Evolutionary conservation across 2,329 filamentous ascomycete species (phyloP).

Genomic region (Aspergillaceae sp.): DNA sequence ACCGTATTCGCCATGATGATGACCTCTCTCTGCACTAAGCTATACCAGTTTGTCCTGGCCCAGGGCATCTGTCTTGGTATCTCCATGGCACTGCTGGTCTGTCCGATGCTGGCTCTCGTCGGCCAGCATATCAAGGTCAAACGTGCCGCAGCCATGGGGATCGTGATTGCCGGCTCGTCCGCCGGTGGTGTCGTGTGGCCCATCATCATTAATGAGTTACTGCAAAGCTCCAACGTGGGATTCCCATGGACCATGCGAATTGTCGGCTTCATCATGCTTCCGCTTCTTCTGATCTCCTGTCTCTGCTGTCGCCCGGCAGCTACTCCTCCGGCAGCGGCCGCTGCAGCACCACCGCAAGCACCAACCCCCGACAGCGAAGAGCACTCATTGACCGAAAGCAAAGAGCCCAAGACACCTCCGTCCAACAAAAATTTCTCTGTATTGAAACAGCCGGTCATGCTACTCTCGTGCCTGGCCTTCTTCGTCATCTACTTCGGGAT

Average conservation of each 20-base stretch:
- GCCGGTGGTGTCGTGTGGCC: slow-evolving; percentile 31
- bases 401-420: not conserved
- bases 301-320: slow-evolving; percentile 8
- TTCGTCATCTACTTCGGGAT: slow-evolving; percentile 32
- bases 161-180: slow-evolving; percentile 26
- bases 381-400: not conserved
- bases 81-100: slow-evolving; percentile 20
- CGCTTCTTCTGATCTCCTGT: slow-evolving; percentile 25
- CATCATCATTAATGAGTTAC: slow-evolving; percentile 21
- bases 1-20: slow-evolving; percentile 29
- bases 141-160: slow-evolving; percentile 23
- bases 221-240: slow-evolving; percentile 16
- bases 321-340: not conserved
- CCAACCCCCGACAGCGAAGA: not conserved
- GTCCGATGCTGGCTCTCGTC: slow-evolving; percentile 24
- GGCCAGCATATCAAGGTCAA: slow-evolving; percentile 22
- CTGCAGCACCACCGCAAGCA: too few species aligned
- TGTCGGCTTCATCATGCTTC: slow-evolving; percentile 35
- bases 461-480: slow-evolving; percentile 23
- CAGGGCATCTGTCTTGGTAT: slow-evolving; percentile 29
- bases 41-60: slow-evolving; percentile 33
- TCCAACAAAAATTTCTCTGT: slow-evolving; percentile 10
- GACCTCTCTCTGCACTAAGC: slow-evolving; percentile 27
- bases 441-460: slow-evolving; percentile 16
- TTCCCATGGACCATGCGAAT: slow-evolving; percentile 33